Base-by-base conservation (phyloP, 2,329 filamentous ascomycete genomes). In the Fusarium neocosmosporiellum region DNA sequence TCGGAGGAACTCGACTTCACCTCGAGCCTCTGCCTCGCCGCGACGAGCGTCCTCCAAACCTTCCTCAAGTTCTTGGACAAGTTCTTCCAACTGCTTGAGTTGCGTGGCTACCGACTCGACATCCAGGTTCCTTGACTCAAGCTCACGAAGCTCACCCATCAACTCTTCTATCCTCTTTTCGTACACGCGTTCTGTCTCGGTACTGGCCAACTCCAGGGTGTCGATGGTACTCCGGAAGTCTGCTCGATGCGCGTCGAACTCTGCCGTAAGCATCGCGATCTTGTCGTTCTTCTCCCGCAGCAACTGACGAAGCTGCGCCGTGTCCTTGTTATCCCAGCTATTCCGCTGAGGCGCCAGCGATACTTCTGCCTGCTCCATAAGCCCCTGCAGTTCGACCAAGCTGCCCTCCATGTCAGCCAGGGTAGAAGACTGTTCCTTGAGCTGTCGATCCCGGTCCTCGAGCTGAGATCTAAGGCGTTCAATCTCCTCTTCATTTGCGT, bases 191-290 rank as follows among this genome's bases (percentile, higher is more conserved):
- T 98, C 93, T 0, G 96, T 99, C 84, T 99, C 96, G 0, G 95
- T 93, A 79, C 95, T 97, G 3, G 96, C 97, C 85, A 98, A 90
- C 82, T 99, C 96, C 59, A 99, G 87, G 0, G 96, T 98, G 83
- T 99, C 96, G 70, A 99, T 96, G 20, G 96, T 99, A 81, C 94
- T 98, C 74, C 96, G 88, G 83, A 99, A 99, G 81, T 99, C 96
- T 20, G 96, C 96, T 66, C 96, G 90, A 80, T 99, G 96, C 11
- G 93, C 91, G 79, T 99, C 96, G 77, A 99, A 99, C 80, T 99
- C 96, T 10, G 94, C 90, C 1, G 95, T 98, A 75, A 99, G 88
- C 86, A 96, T 92, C 29, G 93, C 91, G 74, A 99, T 98, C 85
- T 95, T 98, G 66, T 99, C 96, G 78, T 98, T 98, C 88, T 97